These are phyloP conservation scores for Neohortaea acidophila DNA, from an alignment of 495 filamentous ascomycete genomes.

Conservation along the genomic window DNA sequence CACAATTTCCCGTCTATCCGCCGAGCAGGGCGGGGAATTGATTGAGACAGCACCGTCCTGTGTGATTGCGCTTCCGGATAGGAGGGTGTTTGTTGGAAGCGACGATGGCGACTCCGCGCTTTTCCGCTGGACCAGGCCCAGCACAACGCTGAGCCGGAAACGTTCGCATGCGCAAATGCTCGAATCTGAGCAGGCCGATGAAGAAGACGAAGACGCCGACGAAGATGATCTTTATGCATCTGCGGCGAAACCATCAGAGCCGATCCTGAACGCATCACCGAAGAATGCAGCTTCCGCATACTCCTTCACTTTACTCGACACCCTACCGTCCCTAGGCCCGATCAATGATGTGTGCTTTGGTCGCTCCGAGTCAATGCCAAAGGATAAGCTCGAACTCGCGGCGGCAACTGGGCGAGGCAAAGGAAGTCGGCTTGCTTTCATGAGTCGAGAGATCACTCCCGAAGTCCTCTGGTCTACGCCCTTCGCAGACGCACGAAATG, in stretches of 20 bases:
- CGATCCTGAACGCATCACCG: constrained; percentile 17
- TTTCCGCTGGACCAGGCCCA: constrained; percentile 57
- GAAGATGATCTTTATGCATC: constrained; percentile 53
- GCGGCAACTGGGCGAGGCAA: constrained; percentile 52
- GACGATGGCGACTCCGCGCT: constrained; percentile 71
- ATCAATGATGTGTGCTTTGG: constrained; percentile 57
- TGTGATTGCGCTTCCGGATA: constrained; percentile 47
- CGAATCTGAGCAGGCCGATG: constrained; percentile 35
- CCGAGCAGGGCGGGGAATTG: constrained; percentile 43
- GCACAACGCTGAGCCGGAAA: constrained; percentile 31
- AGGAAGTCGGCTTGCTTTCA: constrained; percentile 53
- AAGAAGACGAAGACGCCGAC: constrained; percentile 34
- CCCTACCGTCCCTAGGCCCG: constrained; percentile 58
- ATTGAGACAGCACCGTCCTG: constrained; percentile 53
- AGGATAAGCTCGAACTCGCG: constrained; percentile 47
- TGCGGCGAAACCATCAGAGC: constrained; percentile 27
- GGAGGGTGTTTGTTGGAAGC: constrained; percentile 71
- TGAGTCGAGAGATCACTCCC: constrained; percentile 62
- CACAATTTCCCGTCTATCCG: constrained; percentile 44
- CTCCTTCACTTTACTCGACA: constrained; percentile 61
- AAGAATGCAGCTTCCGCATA: constrained; percentile 33
- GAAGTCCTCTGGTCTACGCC: constrained; percentile 44
- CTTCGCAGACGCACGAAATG: constrained; percentile 30
- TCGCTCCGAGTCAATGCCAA: neutral
- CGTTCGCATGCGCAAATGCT: constrained; percentile 31